Evolutionary conservation across 2,329 filamentous ascomycete genomes (phyloP), one percentile per base, ranked within the genome.

Genomic region (Beauveria sp.): DNA sequence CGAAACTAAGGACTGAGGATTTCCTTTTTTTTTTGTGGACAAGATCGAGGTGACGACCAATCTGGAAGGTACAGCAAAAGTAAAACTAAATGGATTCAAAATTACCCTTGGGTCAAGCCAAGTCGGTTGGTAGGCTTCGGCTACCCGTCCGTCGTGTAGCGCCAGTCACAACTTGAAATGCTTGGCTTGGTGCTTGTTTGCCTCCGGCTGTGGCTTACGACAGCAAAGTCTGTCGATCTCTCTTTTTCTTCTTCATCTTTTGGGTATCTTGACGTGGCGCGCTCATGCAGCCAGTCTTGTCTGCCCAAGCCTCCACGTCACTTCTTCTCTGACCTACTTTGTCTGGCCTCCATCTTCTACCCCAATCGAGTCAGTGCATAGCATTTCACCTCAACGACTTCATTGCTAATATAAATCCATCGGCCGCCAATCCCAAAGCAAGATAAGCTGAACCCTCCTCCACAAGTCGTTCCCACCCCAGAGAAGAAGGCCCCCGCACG

Each of bases 151-250:
- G 22, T 28, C 10, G 12, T 12, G 22, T 20, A 46, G 26, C 47
- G 30, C 22, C 20, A 43, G 55, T 41, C 18, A 50, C 55, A 43
- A 43, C 46, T 26, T 2, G 18, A 58, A 50, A 50, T 51, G 46
- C 55, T 43, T 58, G 55, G 24, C 46, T 18, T 55, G 40, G 18
- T 51, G 47, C 55, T 58, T 58, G 46, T 58, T 51, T 51, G 44
- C 44, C 48, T 26, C 48, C 56, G 56, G 56, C 48, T 59, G 40
- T 30, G 40, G 40, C 48, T 59, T 59, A 40, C 56, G 56, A 46
- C n/a, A 37, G 40, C 47, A 47, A 52, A 52, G 56, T 53, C 37
- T n/a, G 37, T 24, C 48, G 56, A 59, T 59, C 56, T 50, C 48
- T 52, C 48, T 52, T 34, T 37, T 12, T 20, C 16, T 22, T 37